phyloP scores from a whole-genome alignment of 495 filamentous ascomycete species.

The Daldinia bambusicola region DNA sequence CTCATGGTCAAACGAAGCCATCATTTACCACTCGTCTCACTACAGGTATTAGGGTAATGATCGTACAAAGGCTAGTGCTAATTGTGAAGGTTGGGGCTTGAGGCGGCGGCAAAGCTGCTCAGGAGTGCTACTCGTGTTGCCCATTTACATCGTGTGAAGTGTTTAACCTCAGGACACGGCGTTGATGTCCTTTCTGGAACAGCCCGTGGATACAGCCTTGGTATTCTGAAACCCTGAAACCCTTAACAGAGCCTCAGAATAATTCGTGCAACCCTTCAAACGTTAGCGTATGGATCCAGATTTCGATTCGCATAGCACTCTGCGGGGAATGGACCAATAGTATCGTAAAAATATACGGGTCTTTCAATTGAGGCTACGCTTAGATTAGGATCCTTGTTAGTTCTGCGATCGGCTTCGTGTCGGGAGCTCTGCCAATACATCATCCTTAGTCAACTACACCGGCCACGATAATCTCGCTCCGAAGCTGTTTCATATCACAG shows the following conservation, averaged over 20 bases:
- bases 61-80: slow-evolving; percentile 17
- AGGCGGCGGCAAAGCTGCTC: slow-evolving; percentile 26
- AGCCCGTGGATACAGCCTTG: slow-evolving; percentile 13
- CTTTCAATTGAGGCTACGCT: slow-evolving; percentile 18
- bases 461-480: neutral
- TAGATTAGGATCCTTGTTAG: slow-evolving; percentile 24
- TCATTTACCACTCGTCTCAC: slow-evolving; percentile 31
- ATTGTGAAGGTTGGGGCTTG: slow-evolving; percentile 15
- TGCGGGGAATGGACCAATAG: neutral
- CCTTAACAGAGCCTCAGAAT: slow-evolving; percentile 25
- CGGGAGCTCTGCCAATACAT: neutral
- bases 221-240: slow-evolving; percentile 31
- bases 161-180: slow-evolving; percentile 11
- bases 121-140: slow-evolving; percentile 4
- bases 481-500: neutral
- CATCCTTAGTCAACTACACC: neutral
- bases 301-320: slow-evolving; percentile 3
- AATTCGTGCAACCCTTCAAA: slow-evolving; percentile 38
- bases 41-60: slow-evolving; percentile 31
- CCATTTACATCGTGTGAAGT: neutral
- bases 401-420: slow-evolving; percentile 17
- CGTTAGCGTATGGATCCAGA: slow-evolving; percentile 28
- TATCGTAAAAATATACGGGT: neutral
- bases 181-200: slow-evolving; percentile 24
- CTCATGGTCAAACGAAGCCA: slow-evolving; percentile 21